Conservation (phyloP, 257 asterid genomes). For the Solanum peruvianum region DNA sequence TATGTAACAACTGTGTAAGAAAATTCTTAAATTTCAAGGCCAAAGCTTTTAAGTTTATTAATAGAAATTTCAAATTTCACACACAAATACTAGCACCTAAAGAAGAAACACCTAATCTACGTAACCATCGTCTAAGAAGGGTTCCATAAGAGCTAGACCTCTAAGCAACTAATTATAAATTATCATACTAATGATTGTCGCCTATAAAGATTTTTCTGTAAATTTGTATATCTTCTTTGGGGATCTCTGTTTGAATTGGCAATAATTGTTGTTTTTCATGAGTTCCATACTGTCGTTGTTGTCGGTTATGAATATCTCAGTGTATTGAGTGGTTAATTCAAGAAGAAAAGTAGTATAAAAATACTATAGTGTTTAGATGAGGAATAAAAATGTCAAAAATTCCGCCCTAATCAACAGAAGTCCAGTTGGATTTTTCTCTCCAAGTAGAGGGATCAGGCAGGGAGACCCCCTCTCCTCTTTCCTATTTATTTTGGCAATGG, state of each 20-base stretch:
- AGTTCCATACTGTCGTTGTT: not conserved
- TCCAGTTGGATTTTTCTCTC: not conserved
- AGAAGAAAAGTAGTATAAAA: not conserved
- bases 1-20: not conserved
- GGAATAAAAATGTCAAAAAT: not conserved
- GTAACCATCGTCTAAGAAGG: not conserved
- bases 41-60: not conserved
- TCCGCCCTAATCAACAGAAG: not conserved
- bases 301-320: not conserved
- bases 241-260: not conserved
- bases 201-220: not conserved
- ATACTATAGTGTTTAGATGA: not conserved
- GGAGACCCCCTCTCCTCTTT: not conserved
- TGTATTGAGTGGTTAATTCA: not conserved
- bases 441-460: not conserved
- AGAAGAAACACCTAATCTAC: not conserved
- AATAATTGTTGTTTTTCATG: not conserved
- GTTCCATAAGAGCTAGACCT: not conserved
- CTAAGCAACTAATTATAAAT: not conserved
- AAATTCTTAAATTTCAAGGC: not conserved
- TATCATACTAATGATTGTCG: not conserved
- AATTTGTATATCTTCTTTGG: not conserved
- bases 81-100: not conserved
- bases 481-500: not conserved
- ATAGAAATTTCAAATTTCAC: not conserved